Base-by-base conservation (phyloP, 768 basidiomycete genomes). In the Lentinula guzmanii region DNA sequence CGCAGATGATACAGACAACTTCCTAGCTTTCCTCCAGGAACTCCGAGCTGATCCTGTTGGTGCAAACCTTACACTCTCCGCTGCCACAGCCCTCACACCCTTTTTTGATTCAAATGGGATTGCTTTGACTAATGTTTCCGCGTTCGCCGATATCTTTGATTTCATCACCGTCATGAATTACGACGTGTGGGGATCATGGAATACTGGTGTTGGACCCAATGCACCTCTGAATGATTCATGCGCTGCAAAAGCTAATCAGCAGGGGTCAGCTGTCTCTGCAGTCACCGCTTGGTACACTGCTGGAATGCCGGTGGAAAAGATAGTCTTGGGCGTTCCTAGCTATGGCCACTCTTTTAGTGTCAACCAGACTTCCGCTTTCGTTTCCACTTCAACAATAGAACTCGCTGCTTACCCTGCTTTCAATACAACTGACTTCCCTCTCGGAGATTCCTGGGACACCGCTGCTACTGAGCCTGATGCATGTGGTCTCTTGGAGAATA, bases 161-260 rank as follows among this genome's bases (percentile, higher is more conserved):
- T 81, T 70, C 65, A 72, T 82, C 24, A 72, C 74, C 21, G 70
- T 82, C 65, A 89, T 90, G 88, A 86, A 87, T 74, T 90, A 90
- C 69, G 89, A 89, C 62, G 69, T 90, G 51, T 86, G 77, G 59
- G 86, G 86, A 33, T 72, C 81, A 5, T 89, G 85, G 82, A 84
- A 80, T 71, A 70, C 77, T 66, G 70, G 85, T 60, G 78, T 86
- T 50, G 95, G 95, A 1, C 89, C 95, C 10, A 96, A 95, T 71
- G 86, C 95, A 4, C 94, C 95, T 7, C 81, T 97, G n/a, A 76
- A 87, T 48, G 87, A 96, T 72, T 79, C 82, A 1, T 98, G 95
- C 69, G 83, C 86, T 0, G 66, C 84, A 37, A 70, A 83, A 8
- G 69, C 72, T 7, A 77, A 84, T 60, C 87, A 87, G 61, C 75